Base-by-base conservation (phyloP, 2,329 filamentous ascomycete genomes). In the Aspergillus sp. region DNA sequence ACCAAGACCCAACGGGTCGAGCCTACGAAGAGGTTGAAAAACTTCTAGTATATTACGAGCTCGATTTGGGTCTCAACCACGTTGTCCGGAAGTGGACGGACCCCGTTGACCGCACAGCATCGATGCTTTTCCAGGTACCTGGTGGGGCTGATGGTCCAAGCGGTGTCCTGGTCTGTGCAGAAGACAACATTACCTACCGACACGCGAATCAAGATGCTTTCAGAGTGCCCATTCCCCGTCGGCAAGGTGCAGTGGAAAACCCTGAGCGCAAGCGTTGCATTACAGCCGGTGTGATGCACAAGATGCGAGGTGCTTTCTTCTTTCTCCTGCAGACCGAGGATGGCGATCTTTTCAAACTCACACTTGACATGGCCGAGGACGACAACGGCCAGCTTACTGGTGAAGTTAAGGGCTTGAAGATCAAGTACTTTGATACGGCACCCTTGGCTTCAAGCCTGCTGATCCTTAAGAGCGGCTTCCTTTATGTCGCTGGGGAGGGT, bases 371-470 rank as follows among this genome's bases (percentile, higher is more conserved):
- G 87, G 83, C 87, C 9, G 89, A 93, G 65, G 90, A 96, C 66
- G 71, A 88, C 1, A 85, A 90, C 47, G 91, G 89, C 12, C 87
- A 91, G 59, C 81, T 88, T 1, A 93, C 90, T 0, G 89, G 90
- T 31, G 90, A 95, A 69, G 93, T 98, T 2, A 85, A 85, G 67
- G 84, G 87, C 58, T 79, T 99, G 57, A 95, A 91, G 73, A 90
- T 99, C 76, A 97, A 97, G 73, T 99, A 98, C 75, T 99, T 98
- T 67, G 95, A 99, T 68, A 99, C 95, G 0, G 90, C 97, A 3
- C 93, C 96, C 0, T 82, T 96, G 39, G 91, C 93, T 0, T 88
- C 90, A 0, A 96, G 86, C 70, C 83, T 99, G 45, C 91, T 92
- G 72, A 96, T 99, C 64, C 77, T 99, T 64, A 96, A 96, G 77